Conservation (phyloP, 768 basidiomycete genomes). For the Coprinopsis sp. region DNA sequence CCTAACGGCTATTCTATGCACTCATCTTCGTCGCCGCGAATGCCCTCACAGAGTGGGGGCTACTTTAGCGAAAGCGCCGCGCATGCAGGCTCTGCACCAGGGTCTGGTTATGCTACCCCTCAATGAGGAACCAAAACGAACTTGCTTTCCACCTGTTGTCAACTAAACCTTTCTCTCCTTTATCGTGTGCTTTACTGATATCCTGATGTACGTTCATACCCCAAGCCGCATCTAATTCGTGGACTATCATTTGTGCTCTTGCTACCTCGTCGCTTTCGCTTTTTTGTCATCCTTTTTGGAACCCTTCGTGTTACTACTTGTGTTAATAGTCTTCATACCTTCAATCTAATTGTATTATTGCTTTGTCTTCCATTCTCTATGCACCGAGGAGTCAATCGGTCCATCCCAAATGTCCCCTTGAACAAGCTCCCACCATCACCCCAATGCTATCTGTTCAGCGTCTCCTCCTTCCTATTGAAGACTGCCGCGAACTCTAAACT, state of each 20-base stretch:
- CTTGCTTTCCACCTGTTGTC: background rate
- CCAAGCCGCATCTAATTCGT: slow-evolving; percentile 2
- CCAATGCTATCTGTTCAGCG: no score
- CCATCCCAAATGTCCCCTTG: no score
- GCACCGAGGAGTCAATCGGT: no score
- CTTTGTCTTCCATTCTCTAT: background rate
- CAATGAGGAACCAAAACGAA: slow-evolving; percentile 21
- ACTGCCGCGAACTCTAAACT: no score
- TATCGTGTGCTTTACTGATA: background rate
- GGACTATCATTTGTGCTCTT: background rate
- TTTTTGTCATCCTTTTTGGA: background rate
- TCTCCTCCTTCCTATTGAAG: no score
- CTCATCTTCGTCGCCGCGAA: slow-evolving; percentile 32
- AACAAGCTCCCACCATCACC: no score
- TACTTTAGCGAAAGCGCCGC: slow-evolving; percentile 36
- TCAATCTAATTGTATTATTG: slow-evolving; percentile 3
- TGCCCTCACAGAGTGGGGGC: slow-evolving; percentile 28
- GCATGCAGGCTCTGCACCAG: slow-evolving; percentile 38
- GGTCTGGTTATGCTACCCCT: slow-evolving; percentile 44
- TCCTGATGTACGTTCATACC: slow-evolving; percentile 1
- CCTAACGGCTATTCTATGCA: slow-evolving; percentile 31
- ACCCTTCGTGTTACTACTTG: background rate
- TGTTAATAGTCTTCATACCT: background rate
- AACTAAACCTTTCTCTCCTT: background rate
- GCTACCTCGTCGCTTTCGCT: background rate